phyloP scores from a whole-genome alignment of 2,329 filamentous ascomycete species.

The Diaporthe aspalathi region DNA sequence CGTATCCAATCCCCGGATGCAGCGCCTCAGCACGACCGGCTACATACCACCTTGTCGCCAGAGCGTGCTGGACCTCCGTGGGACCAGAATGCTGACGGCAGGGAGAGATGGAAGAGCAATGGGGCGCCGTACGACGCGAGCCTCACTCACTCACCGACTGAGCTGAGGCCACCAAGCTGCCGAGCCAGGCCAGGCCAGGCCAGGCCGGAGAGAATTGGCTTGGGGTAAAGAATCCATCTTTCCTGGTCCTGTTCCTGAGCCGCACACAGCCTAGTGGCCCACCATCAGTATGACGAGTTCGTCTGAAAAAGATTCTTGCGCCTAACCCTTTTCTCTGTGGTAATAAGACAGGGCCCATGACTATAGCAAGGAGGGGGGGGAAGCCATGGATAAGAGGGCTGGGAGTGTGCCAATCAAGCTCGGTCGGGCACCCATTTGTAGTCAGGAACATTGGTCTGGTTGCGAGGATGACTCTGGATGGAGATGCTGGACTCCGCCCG shows the following conservation, averaged over 20 bases:
- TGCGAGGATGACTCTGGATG: slow-evolving; percentile 16
- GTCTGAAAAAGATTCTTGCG: slow-evolving; percentile 7
- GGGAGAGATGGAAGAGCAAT: neutral
- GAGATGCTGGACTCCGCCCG: slow-evolving; percentile 9
- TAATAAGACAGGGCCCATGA: slow-evolving; percentile 9
- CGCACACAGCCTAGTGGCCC: slow-evolving; percentile 13
- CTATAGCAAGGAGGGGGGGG: neutral
- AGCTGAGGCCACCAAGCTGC: no score
- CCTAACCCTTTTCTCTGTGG: slow-evolving; percentile 17
- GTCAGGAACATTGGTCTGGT: slow-evolving; percentile 13
- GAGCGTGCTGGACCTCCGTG: neutral
- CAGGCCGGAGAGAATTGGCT: neutral
- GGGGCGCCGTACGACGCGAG: neutral
- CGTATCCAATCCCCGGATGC: neutral
- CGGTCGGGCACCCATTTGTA: slow-evolving; percentile 15
- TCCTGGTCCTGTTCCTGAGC: slow-evolving; percentile 15
- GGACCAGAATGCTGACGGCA: neutral
- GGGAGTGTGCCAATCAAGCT: slow-evolving; percentile 1
- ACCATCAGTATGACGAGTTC: slow-evolving; percentile 24
- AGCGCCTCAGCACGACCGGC: neutral
- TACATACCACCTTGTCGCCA: neutral
- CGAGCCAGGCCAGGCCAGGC: neutral
- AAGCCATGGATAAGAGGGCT: slow-evolving; percentile 14
- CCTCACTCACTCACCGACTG: no score
- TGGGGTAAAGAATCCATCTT: neutral